These are phyloP conservation scores for Pinus tabuliformis DNA, from an alignment of 75 land plant genomes.

Conservation along the genomic window DNA sequence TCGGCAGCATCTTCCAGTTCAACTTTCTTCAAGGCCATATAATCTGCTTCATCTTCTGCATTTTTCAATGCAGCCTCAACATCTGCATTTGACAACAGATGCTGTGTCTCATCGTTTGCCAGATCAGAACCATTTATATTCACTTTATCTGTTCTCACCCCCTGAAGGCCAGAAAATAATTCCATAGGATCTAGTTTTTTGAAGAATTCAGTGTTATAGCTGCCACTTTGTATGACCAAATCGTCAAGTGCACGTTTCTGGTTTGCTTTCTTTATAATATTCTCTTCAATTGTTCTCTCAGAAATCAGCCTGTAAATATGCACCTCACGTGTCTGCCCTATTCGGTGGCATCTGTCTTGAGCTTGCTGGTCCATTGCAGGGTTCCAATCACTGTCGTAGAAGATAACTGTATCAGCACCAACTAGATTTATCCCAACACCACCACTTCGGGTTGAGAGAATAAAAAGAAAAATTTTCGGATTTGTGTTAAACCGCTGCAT, in stretches of 20 bases:
- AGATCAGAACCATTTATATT: not conserved
- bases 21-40: slow-evolving; percentile 98
- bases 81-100: slow-evolving; percentile 67
- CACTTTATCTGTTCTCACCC: slow-evolving; percentile 14
- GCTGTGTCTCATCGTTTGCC: slow-evolving; percentile 18
- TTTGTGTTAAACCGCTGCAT: slow-evolving; percentile 99
- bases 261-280: slow-evolving; percentile 97
- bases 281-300: slow-evolving; percentile 99
- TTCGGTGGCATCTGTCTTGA: slow-evolving; percentile 98
- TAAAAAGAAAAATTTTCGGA: slow-evolving; percentile 93
- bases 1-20: slow-evolving; percentile 97
- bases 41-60: slow-evolving; percentile 99
- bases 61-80: slow-evolving; percentile 92
- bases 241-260: slow-evolving; percentile 97
- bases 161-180: slow-evolving; percentile 72
- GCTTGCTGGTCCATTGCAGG: slow-evolving; percentile 99
- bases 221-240: slow-evolving; percentile 98
- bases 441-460: slow-evolving; percentile 98
- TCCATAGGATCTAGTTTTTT: slow-evolving; percentile 97
- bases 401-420: slow-evolving; percentile 99
- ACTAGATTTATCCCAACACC: slow-evolving; percentile 99
- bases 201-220: slow-evolving; percentile 98
- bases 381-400: slow-evolving; percentile 99
- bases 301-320: slow-evolving; percentile 94
- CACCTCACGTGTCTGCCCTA: slow-evolving; percentile 99